phyloP scores from a whole-genome alignment of 768 basidiomycete genomes.

The Hirschioporus abietinus region DNA sequence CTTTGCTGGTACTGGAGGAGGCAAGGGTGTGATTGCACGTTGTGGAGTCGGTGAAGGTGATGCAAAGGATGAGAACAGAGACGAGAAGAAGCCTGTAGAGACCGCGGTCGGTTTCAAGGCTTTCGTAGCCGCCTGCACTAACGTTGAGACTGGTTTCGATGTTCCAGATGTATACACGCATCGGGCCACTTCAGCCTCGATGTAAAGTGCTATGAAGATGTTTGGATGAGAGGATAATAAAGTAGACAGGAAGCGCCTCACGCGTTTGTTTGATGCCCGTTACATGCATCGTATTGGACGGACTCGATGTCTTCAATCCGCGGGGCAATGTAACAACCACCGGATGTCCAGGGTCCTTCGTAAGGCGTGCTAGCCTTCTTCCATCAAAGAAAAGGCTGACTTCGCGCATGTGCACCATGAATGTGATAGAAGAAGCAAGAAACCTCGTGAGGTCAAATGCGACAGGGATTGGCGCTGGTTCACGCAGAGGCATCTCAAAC shows the following conservation, averaged over 20 bases:
- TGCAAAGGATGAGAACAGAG: slow-evolving; percentile 32
- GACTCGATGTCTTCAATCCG: slow-evolving; percentile 51
- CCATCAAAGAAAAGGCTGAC: slow-evolving; percentile 83
- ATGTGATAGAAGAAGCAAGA: slow-evolving; percentile 86
- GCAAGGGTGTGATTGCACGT: slow-evolving; percentile 24
- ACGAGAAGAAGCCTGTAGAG: slow-evolving; percentile 32
- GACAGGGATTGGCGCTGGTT: slow-evolving; percentile 71
- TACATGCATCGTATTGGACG: slow-evolving; percentile 62
- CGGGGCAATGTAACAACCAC: slow-evolving; percentile 47
- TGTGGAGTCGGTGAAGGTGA: slow-evolving; percentile 24
- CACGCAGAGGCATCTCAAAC: slow-evolving; percentile 85
- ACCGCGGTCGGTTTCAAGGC: slow-evolving; percentile 20
- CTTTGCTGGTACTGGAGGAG: slow-evolving; percentile 30
- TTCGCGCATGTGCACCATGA: slow-evolving; percentile 75
- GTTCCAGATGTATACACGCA: slow-evolving; percentile 68
- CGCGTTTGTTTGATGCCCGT: slow-evolving; percentile 57
- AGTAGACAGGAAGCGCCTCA: slow-evolving; percentile 27
- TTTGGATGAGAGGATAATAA: slow-evolving; percentile 5
- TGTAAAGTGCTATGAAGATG: slow-evolving; percentile 52
- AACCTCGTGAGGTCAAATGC: slow-evolving; percentile 88
- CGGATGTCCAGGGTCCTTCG: slow-evolving; percentile 54
- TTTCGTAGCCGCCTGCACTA: slow-evolving; percentile 6
- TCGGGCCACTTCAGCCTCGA: slow-evolving; percentile 77
- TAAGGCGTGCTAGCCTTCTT: slow-evolving; percentile 59
- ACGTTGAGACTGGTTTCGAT: slow-evolving; percentile 41